A percentile compares a stretch with the other conserved stretches of the same genome.
phyloP scores from a whole-genome alignment of 2,329 filamentous ascomycete genomes.

The Ramularia endophylla region DNA sequence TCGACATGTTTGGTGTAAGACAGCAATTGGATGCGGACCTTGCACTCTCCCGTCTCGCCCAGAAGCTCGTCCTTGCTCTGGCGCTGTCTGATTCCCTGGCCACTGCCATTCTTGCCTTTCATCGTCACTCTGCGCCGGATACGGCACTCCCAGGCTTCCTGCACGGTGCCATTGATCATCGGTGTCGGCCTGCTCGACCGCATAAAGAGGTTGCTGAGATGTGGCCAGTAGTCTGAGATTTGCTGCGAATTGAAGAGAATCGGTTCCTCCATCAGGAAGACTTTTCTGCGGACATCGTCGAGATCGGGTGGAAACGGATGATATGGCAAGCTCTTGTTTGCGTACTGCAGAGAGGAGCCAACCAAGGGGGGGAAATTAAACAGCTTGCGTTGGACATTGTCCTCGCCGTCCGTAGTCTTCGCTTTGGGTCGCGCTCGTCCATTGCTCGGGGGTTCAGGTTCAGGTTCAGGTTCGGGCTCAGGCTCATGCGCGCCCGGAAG shows the following conservation, averaged over 20 bases:
- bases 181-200: constrained; percentile 8
- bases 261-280: constrained; percentile 17
- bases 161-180: constrained; percentile 13
- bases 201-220: constrained; percentile 21
- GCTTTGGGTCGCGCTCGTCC: too few species aligned
- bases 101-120: constrained; percentile 3
- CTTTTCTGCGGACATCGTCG: constrained; percentile 18
- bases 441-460: too few species aligned
- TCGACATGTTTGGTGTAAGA: constrained; percentile 20
- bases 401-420: too few species aligned
- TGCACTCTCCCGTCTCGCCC: constrained; percentile 10
- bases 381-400: not conserved
- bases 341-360: constrained; percentile 16
- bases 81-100: constrained; percentile 5
- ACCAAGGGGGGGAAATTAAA: constrained; percentile 18
- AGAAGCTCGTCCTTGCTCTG: constrained; percentile 11
- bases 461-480: too few species aligned
- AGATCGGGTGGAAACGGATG: constrained; percentile 18
- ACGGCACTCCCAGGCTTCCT: constrained; percentile 21
- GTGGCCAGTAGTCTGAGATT: constrained; percentile 22
- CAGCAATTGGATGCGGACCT: constrained; percentile 14
- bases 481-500: too few species aligned
- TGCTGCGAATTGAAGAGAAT: constrained; percentile 21
- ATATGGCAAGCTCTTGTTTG: constrained; percentile 20
- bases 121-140: constrained; percentile 11